phyloP scores from a whole-genome alignment of 257 asterid species.

The Rauvolfia tetraphylla region DNA sequence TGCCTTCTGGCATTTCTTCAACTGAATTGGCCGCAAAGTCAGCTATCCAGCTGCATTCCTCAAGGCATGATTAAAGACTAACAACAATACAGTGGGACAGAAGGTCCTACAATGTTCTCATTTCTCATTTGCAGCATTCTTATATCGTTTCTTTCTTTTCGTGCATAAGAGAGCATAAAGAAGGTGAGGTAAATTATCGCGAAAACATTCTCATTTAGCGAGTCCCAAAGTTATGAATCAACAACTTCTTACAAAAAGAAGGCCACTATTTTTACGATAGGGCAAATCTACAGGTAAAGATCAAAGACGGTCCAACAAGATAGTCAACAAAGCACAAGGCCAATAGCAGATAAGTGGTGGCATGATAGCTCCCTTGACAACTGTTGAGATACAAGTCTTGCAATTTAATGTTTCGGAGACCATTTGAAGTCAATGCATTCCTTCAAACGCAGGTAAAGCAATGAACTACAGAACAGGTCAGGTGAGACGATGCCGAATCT shows the following conservation, averaged over 20 bases:
- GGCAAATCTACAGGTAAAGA: background rate
- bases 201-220: background rate
- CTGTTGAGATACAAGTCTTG: background rate
- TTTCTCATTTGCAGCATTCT: conserved; percentile 1
- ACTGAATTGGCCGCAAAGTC: conserved; percentile 42
- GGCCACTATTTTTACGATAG: background rate
- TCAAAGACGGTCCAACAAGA: background rate
- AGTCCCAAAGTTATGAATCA: background rate
- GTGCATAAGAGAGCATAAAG: background rate
- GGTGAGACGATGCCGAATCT: background rate
- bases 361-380: background rate
- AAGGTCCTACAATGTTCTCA: conserved; percentile 36
- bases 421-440: background rate
- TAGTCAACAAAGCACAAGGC: background rate
- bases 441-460: background rate
- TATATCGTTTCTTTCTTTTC: background rate
- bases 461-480: conserved; percentile 6
- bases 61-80: conserved; percentile 26
- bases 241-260: background rate
- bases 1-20: conserved; percentile 35
- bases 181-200: background rate
- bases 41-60: conserved; percentile 52
- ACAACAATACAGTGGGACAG: conserved; percentile 19
- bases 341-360: background rate
- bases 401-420: background rate